Base-by-base conservation (phyloP, 148 eudicot genomes). In the Spergularia marina region DNA sequence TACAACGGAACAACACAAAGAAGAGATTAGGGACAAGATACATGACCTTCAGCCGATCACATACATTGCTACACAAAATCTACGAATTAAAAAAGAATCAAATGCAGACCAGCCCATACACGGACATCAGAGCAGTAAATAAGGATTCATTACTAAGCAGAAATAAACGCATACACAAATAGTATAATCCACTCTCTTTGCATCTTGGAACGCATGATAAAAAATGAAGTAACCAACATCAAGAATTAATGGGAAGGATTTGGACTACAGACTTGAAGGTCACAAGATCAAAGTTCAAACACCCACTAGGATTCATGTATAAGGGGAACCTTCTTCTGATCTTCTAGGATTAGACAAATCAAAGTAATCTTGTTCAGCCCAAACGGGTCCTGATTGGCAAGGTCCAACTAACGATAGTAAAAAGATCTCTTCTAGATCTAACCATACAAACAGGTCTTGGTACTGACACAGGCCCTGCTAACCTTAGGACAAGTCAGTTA, bases 391-490 rank as follows among this genome's bases (percentile, higher is more conserved):
- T 9, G 13, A 23, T 14, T 18, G 13, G 12, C 3, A 18, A 3
- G 53, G 3, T 55, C 44, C 2, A 9, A 14, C 18, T 16, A 40
- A 52, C 10, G 41, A 15, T 20, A 60, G 44, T 12, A 13, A 14
- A 58, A 54, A 18, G 20, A 69, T 56, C 3, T 14, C 25, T 44
- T 7, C 23, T 16, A 69, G 47, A 57, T 56, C 53, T 64, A 63
- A 72, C 79, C 10, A 60, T 64, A 49, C 39, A 65, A 4, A 20
- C 30, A 68, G 68, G 52, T 36, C 60, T 30, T 34, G 4, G 51
- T 63, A 34, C 25, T 41, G 44, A 53, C 14, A 30, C 18, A 17
- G 16, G 20, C 78, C 74, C 59, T 25, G 14, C 34, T 10, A 59
- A 15, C 68, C 68, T 70, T 53, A 69, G 13, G 59, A 25, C 23